These are phyloP conservation scores for Pterulicium gracile DNA, from an alignment of 1,284 basidiomycete genomes.

Conservation along the genomic window DNA sequence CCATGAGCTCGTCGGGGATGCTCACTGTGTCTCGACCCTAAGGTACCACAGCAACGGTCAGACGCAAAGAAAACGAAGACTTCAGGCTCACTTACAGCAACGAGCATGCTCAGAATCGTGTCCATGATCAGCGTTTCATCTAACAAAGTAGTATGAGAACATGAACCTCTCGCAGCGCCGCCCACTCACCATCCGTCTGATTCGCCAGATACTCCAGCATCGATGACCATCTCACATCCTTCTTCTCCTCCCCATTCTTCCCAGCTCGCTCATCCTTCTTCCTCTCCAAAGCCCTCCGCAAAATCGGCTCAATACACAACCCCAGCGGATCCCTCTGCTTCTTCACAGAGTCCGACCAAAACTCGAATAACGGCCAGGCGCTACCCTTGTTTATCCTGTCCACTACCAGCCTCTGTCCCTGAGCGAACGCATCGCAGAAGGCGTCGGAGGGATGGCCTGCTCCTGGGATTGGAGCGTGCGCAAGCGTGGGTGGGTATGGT, in stretches of 20 bases:
- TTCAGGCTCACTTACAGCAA: slow-evolving; percentile 20
- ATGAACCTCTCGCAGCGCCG: not conserved
- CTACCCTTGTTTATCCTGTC: slow-evolving; percentile 22
- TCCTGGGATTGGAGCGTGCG: not conserved
- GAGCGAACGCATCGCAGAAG: slow-evolving; percentile 24
- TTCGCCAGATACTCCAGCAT: slow-evolving; percentile 21
- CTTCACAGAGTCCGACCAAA: slow-evolving; percentile 21
- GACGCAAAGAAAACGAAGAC: too few species aligned
- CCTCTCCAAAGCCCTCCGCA: slow-evolving; percentile 21
- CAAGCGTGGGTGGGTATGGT: slow-evolving; percentile 19
- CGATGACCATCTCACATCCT: slow-evolving; percentile 13
- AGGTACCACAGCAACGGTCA: too few species aligned
- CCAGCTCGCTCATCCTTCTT: slow-evolving; percentile 13
- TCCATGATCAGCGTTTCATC: slow-evolving; percentile 26
- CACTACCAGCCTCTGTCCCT: slow-evolving; percentile 20
- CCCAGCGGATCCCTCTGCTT: slow-evolving; percentile 20
- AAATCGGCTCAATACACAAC: slow-evolving; percentile 13
- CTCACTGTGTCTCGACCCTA: too few species aligned
- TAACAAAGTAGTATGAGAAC: slow-evolving; percentile 11
- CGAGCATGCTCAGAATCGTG: slow-evolving; percentile 27
- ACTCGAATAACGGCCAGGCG: slow-evolving; percentile 28
- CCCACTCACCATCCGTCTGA: slow-evolving; percentile 17
- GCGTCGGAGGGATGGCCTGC: slow-evolving; percentile 13
- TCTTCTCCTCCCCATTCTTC: slow-evolving; percentile 8
- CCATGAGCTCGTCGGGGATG: too few species aligned